A percentile compares a stretch with the other conserved stretches of the same genome.
phyloP scores from a whole-genome alignment of 2,329 filamentous ascomycete species.

The Trichophyton schoenleinii region DNA sequence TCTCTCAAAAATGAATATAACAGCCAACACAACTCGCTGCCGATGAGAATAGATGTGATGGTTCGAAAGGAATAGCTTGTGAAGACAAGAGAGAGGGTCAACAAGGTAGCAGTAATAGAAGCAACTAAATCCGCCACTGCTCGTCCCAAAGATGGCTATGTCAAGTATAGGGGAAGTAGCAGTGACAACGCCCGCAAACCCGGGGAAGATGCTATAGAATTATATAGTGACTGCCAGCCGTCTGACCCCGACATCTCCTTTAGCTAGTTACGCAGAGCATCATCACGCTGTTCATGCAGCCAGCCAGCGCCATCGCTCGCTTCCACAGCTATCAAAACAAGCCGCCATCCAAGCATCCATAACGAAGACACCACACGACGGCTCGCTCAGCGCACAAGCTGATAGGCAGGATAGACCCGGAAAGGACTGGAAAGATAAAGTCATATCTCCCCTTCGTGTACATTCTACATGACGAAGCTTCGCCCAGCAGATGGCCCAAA shows the following conservation, averaged over 20 bases:
- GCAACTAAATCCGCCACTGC: not conserved
- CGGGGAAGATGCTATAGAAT: not conserved
- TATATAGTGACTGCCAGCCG: not conserved
- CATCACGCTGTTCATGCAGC: not conserved
- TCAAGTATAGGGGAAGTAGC: not conserved
- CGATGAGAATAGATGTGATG: not conserved
- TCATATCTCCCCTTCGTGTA: not conserved
- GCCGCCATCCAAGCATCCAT: not conserved
- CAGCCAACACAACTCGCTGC: not conserved
- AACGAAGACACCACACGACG: not conserved
- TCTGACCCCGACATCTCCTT: not conserved
- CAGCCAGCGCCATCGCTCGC: not conserved
- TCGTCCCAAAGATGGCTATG: not conserved
- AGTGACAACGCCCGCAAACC: not conserved
- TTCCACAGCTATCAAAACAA: not conserved
- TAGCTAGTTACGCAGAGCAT: not conserved
- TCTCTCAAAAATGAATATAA: not conserved
- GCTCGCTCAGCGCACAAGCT: not conserved
- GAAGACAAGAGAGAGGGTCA: not conserved
- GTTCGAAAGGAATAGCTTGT: not conserved
- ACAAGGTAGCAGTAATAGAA: not conserved
- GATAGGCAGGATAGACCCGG: conserved; percentile 5
- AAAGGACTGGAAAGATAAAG: conserved; percentile 1
- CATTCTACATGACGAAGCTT: not conserved
- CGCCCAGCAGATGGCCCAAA: not conserved